Conservation (phyloP, 169 alveolate species). For the Fabrea salina region DNA sequence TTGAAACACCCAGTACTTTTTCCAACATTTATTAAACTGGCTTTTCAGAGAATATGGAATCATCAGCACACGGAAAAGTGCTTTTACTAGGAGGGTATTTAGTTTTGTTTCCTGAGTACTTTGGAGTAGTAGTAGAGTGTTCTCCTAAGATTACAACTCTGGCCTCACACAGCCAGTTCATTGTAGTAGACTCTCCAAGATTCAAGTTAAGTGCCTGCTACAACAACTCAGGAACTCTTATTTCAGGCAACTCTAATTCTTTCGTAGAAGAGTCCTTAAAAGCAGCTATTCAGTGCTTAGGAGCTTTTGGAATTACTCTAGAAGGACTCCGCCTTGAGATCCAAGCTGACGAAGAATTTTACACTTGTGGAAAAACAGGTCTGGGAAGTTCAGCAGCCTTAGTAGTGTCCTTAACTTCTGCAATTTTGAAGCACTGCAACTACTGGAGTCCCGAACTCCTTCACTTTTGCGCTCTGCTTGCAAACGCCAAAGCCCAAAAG, state of each 20-base stretch:
- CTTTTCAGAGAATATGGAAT: neutral
- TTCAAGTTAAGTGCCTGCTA: too few relatives aligned
- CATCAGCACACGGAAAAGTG: conserved; percentile 7
- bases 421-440: neutral
- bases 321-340: neutral
- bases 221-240: too few relatives aligned
- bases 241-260: neutral
- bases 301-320: neutral
- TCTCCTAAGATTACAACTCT: neutral
- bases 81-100: conserved; percentile 16
- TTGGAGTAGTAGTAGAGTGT: neutral
- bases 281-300: neutral
- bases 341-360: conserved; percentile 24
- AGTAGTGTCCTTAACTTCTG: neutral
- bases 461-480: neutral
- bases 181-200: too few relatives aligned
- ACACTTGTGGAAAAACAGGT: conserved; percentile 29
- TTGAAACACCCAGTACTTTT: too few relatives aligned
- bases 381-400: conserved; percentile 22
- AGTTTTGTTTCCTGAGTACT: neutral
- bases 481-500: neutral
- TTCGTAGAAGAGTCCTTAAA: conserved; percentile 2
- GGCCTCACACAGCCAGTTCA: neutral
- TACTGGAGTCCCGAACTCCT: neutral
- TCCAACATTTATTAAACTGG: too few relatives aligned